Percentiles rank a stretch among this genome's conserved stretches.
Evolutionary conservation across 768 basidiomycete genomes (phyloP).

Genomic region (Termitomyces sp.): DNA sequence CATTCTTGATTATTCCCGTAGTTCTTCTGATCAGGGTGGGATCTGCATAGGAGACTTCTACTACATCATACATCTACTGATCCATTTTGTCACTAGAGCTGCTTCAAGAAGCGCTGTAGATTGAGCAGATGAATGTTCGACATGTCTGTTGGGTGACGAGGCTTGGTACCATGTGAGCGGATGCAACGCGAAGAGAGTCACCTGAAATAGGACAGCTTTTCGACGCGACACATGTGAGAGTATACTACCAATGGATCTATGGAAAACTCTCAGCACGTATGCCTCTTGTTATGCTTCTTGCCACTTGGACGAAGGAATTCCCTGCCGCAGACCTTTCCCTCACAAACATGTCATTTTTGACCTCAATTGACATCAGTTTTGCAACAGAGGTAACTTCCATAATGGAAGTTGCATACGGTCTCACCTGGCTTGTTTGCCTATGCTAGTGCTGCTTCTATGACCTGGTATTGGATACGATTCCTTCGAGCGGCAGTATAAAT

Average conservation of each 20-base stretch:
- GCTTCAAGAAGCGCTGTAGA: not conserved
- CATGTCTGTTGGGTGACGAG: not conserved
- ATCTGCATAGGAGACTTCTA: too few species aligned
- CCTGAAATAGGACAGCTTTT: not conserved
- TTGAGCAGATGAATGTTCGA: not conserved
- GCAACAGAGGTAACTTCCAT: not conserved
- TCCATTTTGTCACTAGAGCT: too few species aligned
- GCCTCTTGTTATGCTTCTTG: not conserved
- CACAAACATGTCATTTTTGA: not conserved
- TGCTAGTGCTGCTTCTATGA: not conserved
- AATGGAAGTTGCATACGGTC: slow-evolving; percentile 18
- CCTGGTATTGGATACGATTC: not conserved
- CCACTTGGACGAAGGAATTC: not conserved
- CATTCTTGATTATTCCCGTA: too few species aligned
- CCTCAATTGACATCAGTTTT: not conserved
- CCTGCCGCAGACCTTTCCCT: not conserved
- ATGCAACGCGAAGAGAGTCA: not conserved
- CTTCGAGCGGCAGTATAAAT: not conserved
- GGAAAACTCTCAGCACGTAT: not conserved
- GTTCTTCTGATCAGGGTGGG: too few species aligned
- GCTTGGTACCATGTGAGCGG: not conserved
- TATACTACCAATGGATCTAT: not conserved
- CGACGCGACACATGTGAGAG: not conserved
- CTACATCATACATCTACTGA: too few species aligned
- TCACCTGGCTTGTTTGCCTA: not conserved